A percentile compares a stretch with the other conserved stretches of the same genome.
Conservation (phyloP, 1,284 basidiomycete species). For the Clitocybe nebularis region DNA sequence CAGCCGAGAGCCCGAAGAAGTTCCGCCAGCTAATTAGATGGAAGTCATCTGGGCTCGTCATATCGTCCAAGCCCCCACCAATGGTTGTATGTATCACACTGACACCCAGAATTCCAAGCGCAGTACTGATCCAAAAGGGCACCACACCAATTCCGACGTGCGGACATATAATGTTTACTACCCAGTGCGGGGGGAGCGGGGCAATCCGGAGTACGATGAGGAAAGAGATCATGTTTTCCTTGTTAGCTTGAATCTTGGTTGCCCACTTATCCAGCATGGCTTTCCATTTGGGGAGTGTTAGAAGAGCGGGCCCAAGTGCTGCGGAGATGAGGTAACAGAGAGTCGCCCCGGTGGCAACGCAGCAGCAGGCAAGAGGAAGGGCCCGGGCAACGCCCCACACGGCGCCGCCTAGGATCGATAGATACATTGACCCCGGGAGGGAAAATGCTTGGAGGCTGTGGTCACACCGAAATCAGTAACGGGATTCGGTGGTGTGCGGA, state of each 20-base stretch:
- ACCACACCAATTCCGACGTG: conserved; percentile 86
- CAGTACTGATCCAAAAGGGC: conserved; percentile 89
- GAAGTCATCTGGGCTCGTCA: conserved; percentile 92
- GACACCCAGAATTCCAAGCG: conserved; percentile 88
- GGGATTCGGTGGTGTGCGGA: conserved; percentile 8
- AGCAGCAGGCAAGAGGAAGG: conserved; percentile 87
- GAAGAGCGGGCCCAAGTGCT: conserved; percentile 84
- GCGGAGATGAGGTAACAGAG: conserved; percentile 93
- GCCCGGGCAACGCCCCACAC: conserved; percentile 93
- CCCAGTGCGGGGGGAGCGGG: conserved; percentile 95
- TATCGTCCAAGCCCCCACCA: conserved; percentile 89
- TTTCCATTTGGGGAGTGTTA: conserved; percentile 83
- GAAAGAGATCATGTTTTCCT: conserved; percentile 82
- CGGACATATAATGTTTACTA: conserved; percentile 90
- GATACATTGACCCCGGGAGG: conserved; percentile 96
- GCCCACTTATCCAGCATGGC: conserved; percentile 80
- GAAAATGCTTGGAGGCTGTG: conserved; percentile 92
- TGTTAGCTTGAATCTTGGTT: conserved; percentile 65
- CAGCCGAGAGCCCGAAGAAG: conserved; percentile 76
- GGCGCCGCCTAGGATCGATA: conserved; percentile 94
- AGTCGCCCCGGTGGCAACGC: conserved; percentile 87
- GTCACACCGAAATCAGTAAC: neutral
- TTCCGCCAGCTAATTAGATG: conserved; percentile 88
- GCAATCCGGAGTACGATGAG: conserved; percentile 92
- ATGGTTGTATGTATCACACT: conserved; percentile 95